A percentile compares a stretch with the other conserved stretches of the same genome.
phyloP scores from a whole-genome alignment of 2,329 filamentous ascomycete species.

The Emergomyces orientalis region DNA sequence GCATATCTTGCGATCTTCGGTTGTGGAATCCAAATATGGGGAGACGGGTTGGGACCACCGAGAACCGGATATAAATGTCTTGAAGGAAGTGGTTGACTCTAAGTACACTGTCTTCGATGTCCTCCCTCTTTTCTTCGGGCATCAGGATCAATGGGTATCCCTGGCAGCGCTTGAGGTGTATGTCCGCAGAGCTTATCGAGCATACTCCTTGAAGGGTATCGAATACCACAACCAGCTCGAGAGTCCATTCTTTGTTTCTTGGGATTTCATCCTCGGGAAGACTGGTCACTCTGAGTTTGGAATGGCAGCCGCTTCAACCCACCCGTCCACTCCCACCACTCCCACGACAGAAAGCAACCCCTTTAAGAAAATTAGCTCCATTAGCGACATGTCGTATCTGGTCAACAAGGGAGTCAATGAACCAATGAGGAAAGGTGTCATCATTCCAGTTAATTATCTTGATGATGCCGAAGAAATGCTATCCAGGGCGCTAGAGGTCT shows the following conservation, averaged over 20 bases:
- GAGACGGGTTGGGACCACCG: conserved; percentile 96
- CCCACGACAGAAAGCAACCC: conserved; percentile 51
- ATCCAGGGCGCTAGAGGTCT: conserved; percentile 70
- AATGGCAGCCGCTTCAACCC: conserved; percentile 61
- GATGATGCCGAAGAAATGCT: conserved; percentile 89
- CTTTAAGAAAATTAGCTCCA: conserved; percentile 81
- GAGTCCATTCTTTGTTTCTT: conserved; percentile 70
- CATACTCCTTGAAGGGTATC: conserved; percentile 81
- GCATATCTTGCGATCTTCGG: conserved; percentile 90
- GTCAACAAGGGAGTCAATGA: conserved; percentile 59
- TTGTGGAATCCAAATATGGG: conserved; percentile 93
- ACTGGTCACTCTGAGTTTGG: conserved; percentile 87
- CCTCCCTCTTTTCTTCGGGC: conserved; percentile 85
- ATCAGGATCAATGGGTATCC: conserved; percentile 89
- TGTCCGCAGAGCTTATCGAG: conserved; percentile 90
- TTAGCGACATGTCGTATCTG: conserved; percentile 93
- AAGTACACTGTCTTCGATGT: conserved; percentile 99
- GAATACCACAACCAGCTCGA: conserved; percentile 70
- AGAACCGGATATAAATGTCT: conserved; percentile 76
- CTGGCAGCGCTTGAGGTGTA: conserved; percentile 93
- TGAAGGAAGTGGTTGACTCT: conserved; percentile 97
- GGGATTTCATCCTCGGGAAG: conserved; percentile 94
- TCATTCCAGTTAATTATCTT: conserved; percentile 84
- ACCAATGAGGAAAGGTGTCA: conserved; percentile 81
- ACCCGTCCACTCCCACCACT: conserved; percentile 75